phyloP scores from a whole-genome alignment of 192 early-diverging fungal genomes.

The Glomus cerebriforme region DNA sequence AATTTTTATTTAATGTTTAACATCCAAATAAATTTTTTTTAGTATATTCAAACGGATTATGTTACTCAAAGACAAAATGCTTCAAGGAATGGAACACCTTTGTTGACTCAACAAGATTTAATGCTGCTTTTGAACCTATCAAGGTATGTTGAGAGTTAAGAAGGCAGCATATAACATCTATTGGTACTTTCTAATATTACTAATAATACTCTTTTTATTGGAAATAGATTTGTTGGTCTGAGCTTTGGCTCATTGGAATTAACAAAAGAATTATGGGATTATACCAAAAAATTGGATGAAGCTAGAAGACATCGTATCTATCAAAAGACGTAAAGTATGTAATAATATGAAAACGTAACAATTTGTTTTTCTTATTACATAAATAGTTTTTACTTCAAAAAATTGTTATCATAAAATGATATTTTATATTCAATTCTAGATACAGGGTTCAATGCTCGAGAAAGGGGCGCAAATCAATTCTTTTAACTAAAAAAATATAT shows the following conservation, averaged over 20 bases:
- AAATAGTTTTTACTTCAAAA: too few relatives aligned
- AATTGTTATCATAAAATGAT: too few relatives aligned
- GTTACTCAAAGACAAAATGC: slow-evolving; percentile 43
- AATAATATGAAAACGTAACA: background rate
- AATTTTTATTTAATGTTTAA: background rate
- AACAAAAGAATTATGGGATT: slow-evolving; percentile 40
- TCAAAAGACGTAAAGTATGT: background rate
- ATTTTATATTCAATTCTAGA: too few relatives aligned
- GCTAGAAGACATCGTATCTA: slow-evolving; percentile 18
- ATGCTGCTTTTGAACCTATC: slow-evolving; percentile 43
- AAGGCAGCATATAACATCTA: background rate
- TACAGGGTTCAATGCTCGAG: too few relatives aligned
- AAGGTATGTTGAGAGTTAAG: slow-evolving; percentile 34
- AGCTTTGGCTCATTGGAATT: slow-evolving; percentile 44
- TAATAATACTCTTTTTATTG: too few relatives aligned
- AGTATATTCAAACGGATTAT: slow-evolving; percentile 46
- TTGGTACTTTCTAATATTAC: background rate
- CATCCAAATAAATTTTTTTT: background rate
- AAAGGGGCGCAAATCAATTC: too few relatives aligned
- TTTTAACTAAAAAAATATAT: too few relatives aligned
- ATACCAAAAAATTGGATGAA: slow-evolving; percentile 41
- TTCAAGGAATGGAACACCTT: background rate
- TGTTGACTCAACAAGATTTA: slow-evolving; percentile 45
- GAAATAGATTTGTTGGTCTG: slow-evolving; percentile 40
- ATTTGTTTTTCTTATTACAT: too few relatives aligned